Evolutionary conservation across 164 flowering plant genomes (phyloP).

Genomic region (Hamamelis virginiana): DNA sequence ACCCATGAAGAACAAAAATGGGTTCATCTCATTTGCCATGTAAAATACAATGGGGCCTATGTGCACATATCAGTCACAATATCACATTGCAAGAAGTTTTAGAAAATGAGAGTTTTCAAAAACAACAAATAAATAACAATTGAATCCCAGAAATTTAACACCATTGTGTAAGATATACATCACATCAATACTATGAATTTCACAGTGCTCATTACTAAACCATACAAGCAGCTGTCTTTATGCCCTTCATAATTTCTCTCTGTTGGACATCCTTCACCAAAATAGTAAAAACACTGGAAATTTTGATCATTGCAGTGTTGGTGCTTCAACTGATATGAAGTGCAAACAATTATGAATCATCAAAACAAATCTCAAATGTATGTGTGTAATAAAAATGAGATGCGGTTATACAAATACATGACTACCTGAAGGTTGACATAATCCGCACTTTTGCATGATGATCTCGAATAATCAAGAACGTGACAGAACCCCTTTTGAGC

Average conservation of each 20-base stretch:
- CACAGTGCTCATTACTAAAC: not conserved
- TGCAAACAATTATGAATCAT: too few species aligned
- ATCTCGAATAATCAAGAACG: conserved; percentile 41
- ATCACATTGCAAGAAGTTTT: too few species aligned
- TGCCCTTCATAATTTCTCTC: not conserved
- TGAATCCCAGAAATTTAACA: too few species aligned
- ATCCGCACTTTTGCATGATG: not conserved
- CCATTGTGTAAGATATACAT: too few species aligned
- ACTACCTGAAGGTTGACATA: not conserved
- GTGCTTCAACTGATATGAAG: not conserved
- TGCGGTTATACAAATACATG: not conserved
- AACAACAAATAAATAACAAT: too few species aligned
- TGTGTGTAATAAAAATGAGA: not conserved
- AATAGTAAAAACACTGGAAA: not conserved
- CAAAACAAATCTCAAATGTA: not conserved
- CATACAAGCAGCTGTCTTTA: not conserved
- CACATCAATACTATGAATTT: too few species aligned
- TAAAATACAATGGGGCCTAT: too few species aligned
- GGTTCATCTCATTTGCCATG: too few species aligned
- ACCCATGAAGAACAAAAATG: too few species aligned
- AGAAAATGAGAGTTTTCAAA: too few species aligned
- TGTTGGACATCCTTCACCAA: not conserved
- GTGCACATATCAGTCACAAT: too few species aligned
- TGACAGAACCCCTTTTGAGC: conserved; percentile 83
- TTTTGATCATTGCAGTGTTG: not conserved